A percentile compares a stretch with the other conserved stretches of the same genome.
Evolutionary conservation across 805 yeast species (phyloP).

Genomic region (Diddensiella santjacobensis): DNA sequence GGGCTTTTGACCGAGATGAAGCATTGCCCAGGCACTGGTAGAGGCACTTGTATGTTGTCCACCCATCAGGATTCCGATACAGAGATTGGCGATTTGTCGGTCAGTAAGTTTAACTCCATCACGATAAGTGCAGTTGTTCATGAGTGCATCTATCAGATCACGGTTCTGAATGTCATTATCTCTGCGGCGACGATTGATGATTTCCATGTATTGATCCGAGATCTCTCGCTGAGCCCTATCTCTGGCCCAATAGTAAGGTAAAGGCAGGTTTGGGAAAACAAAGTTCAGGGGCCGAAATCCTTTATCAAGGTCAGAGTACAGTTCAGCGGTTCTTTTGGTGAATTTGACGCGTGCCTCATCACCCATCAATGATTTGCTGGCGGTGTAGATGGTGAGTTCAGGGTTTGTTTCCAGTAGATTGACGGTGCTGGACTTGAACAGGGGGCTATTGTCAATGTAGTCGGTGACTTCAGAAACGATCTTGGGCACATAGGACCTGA

Average conservation of each 20-base stretch:
- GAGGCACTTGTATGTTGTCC: slow-evolving; percentile 98
- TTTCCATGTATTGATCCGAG: slow-evolving; percentile 71
- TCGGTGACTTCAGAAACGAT: slow-evolving; percentile 72
- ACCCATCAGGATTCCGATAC: slow-evolving; percentile 97
- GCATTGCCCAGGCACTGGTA: slow-evolving; percentile 90
- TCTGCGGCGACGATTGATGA: slow-evolving; percentile 69
- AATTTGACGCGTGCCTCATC: slow-evolving; percentile 84
- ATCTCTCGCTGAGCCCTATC: slow-evolving; percentile 84
- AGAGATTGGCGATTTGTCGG: slow-evolving; percentile 85
- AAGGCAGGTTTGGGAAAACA: slow-evolving; percentile 90
- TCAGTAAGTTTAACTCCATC: slow-evolving; percentile 95
- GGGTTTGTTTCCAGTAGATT: slow-evolving; percentile 80
- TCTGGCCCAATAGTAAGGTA: slow-evolving; percentile 78
- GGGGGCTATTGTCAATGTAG: slow-evolving; percentile 54
- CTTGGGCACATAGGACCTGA: slow-evolving; percentile 80
- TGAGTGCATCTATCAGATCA: slow-evolving; percentile 84
- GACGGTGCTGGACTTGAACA: slow-evolving; percentile 40
- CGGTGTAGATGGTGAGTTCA: slow-evolving; percentile 93
- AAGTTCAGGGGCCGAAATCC: slow-evolving; percentile 96
- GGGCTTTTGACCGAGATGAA: slow-evolving; percentile 86
- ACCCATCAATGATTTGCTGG: slow-evolving; percentile 87
- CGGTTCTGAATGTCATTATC: slow-evolving; percentile 76
- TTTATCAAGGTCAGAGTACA: slow-evolving; percentile 88
- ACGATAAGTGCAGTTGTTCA: slow-evolving; percentile 79
- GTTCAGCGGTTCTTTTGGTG: slow-evolving; percentile 75